A percentile compares a stretch with the other conserved stretches of the same genome.
phyloP scores from a whole-genome alignment of 345 rosid genomes.

The Aethionema arabicum region DNA sequence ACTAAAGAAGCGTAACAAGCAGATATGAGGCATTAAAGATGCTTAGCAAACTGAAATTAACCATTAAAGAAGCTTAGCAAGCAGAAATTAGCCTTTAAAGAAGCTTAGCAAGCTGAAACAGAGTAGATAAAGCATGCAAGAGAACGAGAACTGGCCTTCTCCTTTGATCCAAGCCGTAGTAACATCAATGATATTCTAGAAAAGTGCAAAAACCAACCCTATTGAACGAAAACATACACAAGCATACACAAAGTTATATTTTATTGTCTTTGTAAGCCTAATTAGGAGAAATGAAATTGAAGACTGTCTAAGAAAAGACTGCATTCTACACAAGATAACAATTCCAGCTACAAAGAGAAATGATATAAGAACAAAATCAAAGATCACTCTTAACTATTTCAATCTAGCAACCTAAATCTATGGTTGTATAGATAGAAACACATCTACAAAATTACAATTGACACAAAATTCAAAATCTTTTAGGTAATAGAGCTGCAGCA shows the following conservation, averaged over 20 bases:
- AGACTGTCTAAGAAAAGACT: background rate
- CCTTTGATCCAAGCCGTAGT: constrained; percentile 90
- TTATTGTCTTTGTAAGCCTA: background rate
- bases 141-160: constrained; percentile 49
- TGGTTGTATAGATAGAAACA: background rate
- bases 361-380: background rate
- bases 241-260: background rate
- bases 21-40: too few species aligned
- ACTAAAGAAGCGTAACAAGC: too few species aligned
- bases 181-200: constrained; percentile 83
- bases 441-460: background rate
- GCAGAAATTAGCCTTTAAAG: constrained; percentile 2
- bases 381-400: background rate
- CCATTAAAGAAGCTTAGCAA: too few species aligned
- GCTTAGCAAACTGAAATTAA: too few species aligned
- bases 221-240: constrained; percentile 33
- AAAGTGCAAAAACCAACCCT: constrained; percentile 79
- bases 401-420: constrained; percentile 1
- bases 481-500: background rate
- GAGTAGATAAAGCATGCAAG: background rate
- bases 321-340: constrained; percentile 23
- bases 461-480: constrained; percentile 15
- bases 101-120: background rate
- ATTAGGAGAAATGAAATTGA: background rate
- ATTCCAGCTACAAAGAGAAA: constrained; percentile 57